Conservation (phyloP, 2,329 filamentous ascomycete genomes). For the Fusarium lyarnte region DNA sequence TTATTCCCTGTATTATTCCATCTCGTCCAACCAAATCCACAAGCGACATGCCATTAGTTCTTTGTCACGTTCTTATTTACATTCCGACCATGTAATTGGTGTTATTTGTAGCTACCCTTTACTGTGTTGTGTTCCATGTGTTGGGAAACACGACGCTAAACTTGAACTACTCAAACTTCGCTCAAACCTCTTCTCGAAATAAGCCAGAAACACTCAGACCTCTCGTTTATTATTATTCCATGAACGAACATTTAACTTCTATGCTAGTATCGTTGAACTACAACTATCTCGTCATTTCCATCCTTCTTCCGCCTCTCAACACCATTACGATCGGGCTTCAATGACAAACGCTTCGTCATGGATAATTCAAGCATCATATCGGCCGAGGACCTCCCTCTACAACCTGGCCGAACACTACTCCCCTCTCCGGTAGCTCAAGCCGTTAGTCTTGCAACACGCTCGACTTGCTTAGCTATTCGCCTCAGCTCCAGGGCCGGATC, state of each 20-base stretch:
- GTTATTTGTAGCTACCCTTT: not conserved
- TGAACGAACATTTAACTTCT: not conserved
- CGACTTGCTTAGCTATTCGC: constrained; percentile 66
- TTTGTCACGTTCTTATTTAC: constrained; percentile 37
- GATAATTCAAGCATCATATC: constrained; percentile 28
- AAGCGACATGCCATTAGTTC: constrained; percentile 33
- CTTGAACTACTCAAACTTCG: constrained; percentile 4
- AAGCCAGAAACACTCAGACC: not conserved
- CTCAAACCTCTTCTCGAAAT: not conserved
- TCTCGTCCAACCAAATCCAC: constrained; percentile 12
- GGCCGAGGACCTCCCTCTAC: constrained; percentile 31
- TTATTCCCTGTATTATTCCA: constrained; percentile 15
- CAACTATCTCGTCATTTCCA: not conserved
- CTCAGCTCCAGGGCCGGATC: constrained; percentile 62
- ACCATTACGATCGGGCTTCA: not conserved
- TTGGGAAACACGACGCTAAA: not conserved
- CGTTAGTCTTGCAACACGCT: constrained; percentile 69
- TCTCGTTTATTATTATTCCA: not conserved
- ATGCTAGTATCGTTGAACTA: not conserved
- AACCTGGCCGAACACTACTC: constrained; percentile 60
- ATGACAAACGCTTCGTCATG: constrained; percentile 30
- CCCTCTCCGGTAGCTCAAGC: constrained; percentile 66
- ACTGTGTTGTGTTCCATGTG: not conserved
- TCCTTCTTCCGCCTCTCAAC: not conserved
- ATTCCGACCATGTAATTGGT: constrained; percentile 32